Conservation (phyloP, 495 filamentous ascomycete genomes). For the Aspergillus homomorphus region DNA sequence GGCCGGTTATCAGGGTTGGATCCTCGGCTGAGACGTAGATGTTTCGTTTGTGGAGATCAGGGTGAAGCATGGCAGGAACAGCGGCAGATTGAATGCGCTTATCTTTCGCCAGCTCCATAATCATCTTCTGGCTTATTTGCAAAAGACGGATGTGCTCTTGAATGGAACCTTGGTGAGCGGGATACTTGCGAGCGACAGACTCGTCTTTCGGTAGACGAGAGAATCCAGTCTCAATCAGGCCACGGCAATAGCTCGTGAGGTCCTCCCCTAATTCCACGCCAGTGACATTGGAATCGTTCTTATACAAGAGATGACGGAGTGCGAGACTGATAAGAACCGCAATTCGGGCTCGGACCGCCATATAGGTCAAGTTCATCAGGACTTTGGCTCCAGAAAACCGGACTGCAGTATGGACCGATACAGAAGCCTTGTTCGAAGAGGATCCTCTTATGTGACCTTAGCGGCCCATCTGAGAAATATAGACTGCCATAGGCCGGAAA, state of each 20-base stretch:
- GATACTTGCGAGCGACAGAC: constrained; percentile 8
- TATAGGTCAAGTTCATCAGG: constrained; percentile 32
- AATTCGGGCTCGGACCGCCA: constrained; percentile 28
- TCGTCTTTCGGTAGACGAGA: constrained; percentile 28
- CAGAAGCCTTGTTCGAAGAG: constrained; percentile 34
- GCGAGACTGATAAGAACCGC: constrained; percentile 36
- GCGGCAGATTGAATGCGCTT: constrained; percentile 31
- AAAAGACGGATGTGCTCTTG: constrained; percentile 34
- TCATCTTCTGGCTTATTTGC: constrained; percentile 24
- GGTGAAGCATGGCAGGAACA: constrained; percentile 32
- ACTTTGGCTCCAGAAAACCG: constrained; percentile 39
- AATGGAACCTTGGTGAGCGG: constrained; percentile 34
- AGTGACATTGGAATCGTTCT: constrained; percentile 13
- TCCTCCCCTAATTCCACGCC: constrained; percentile 23
- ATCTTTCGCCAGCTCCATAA: constrained; percentile 30
- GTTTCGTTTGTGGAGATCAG: constrained; percentile 42
- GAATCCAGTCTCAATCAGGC: constrained; percentile 33
- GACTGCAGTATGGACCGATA: constrained; percentile 40
- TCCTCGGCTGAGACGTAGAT: constrained; percentile 42
- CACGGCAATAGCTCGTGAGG: constrained; percentile 27
- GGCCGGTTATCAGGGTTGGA: constrained; percentile 35
- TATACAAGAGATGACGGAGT: constrained; percentile 3
- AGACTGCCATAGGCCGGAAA: constrained; percentile 47
- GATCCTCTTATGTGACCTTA: constrained; percentile 25
- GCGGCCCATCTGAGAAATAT: constrained; percentile 27